Base-by-base conservation (phyloP, 129 eudicot species). In the Centaurea solstitialis region DNA sequence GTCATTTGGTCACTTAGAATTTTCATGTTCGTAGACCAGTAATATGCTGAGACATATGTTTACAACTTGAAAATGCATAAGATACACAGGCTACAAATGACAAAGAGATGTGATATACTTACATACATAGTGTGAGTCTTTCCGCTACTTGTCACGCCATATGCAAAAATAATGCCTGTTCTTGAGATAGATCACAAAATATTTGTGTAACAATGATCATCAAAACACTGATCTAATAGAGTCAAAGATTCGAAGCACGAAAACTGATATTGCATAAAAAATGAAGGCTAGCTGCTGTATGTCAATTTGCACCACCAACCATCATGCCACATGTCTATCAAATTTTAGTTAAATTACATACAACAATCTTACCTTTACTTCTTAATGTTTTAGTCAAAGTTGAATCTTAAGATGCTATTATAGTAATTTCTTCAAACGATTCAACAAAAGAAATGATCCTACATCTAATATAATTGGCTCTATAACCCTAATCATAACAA, bases 111-210 rank as follows among this genome's bases (percentile, higher is more conserved):
- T 5, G 65, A 5, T 57, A 57, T 68, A 79, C 90, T 81, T 86
- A 92, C 97, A 85, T 92, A 93, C 97, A 92, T 92, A 67, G 97
- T 92, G 77, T 92, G 97, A 12, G 97, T 92, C 85, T 92, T 92
- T 73, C 97, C 97, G 47, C 97, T 92, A 87, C 94, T 93, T 61
- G 97, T 93, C 80, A 93, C 97, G 5, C 97, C 97, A 71, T 93
- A 93, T 61, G 97, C 97, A 87, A 93, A 90, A 62, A 93, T 88
- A 70, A 96, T 93, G 80, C 97, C 97, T 93, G 84, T 13, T 68
- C 22, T 39, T 79, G 79, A 24, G 69, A 75, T 18, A 70, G 35
- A 67, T 75, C 41, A 41, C 47, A 47, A 21, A 68, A 50, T 26
- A 78, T 45, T 26, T 78, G 74, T 11, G 28, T 43, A 33, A 45